phyloP scores from a whole-genome alignment of 2,329 filamentous ascomycete genomes.

The Epichloe brachyelytri region DNA sequence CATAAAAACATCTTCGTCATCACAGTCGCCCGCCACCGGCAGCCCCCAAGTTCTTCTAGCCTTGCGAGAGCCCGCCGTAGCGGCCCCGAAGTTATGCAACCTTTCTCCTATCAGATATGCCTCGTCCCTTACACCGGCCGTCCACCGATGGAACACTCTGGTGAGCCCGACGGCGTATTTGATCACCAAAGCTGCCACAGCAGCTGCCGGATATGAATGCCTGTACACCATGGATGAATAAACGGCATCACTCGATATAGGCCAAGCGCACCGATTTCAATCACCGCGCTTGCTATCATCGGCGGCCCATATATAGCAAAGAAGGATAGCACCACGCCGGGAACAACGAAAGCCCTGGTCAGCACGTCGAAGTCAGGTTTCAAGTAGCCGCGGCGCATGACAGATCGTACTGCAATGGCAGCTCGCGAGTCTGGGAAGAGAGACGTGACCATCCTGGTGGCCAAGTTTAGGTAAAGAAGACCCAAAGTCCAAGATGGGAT shows the following conservation, averaged over 20 bases:
- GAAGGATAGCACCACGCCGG: conserved; percentile 48
- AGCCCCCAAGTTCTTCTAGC: conserved; percentile 24
- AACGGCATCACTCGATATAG: conserved; percentile 16
- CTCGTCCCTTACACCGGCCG: conserved; percentile 75
- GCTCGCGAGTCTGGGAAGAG: conserved; percentile 57
- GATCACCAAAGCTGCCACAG: conserved; percentile 33
- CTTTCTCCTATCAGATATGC: conserved; percentile 92
- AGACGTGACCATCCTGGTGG: conserved; percentile 53
- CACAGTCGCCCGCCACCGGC: conserved; percentile 13
- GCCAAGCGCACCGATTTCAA: conserved; percentile 13
- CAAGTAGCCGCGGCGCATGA: conserved; percentile 63
- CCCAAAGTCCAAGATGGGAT: conserved; percentile 93
- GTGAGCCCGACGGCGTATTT: conserved; percentile 36
- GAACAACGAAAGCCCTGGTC: conserved; percentile 78
- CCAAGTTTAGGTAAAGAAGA: conserved; percentile 77
- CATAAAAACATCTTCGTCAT: not conserved
- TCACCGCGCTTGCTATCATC: conserved; percentile 31
- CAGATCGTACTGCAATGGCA: conserved; percentile 59
- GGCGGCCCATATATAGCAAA: conserved; percentile 54
- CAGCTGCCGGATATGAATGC: conserved; percentile 57
- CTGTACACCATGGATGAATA: conserved; percentile 32
- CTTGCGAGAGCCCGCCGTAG: conserved; percentile 23
- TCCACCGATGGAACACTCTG: conserved; percentile 60
- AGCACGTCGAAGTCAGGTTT: conserved; percentile 67
- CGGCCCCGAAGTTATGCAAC: conserved; percentile 76